Evolutionary conservation across 2,329 filamentous ascomycete species (phyloP), one percentile per base, ranked within the genome.

Genomic region (Boeremia exigua): DNA sequence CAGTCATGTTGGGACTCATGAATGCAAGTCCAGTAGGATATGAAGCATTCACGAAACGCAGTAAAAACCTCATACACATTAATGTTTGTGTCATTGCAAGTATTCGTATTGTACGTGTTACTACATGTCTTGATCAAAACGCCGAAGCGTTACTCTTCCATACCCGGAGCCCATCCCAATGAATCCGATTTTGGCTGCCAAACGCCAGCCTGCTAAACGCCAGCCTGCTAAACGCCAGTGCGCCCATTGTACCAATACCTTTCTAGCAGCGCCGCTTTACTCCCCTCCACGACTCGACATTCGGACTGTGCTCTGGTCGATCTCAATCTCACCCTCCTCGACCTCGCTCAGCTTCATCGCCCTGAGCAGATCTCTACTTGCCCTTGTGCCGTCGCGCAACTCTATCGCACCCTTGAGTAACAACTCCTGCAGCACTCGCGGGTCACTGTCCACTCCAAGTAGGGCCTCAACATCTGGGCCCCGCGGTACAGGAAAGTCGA

Each of bases 401-500:
- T 74, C 71, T 30, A 65, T 53, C n/a, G 65, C 66, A 27, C 65
- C 65, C 62, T 69, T 70, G 34, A 69, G 67, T 33, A 75, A 48
- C 49, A 65, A 52, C n/a, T 71, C 62, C 32, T 65, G 60, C 60
- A 75, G 28, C 0, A 59, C 30, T 2, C 48, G 33, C 0, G 59
- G 44, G 32, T 74, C 70, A 3, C 39, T 38, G 3, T 67, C 62
- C 5, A 59, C 48, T 1, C 62, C 66, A 15, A 70, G 28, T 37
- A 75, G 36, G 2, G 61, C 51, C 34, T 74, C 71, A 0, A 68
- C 46, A 34, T 69, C 67, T 5, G 70, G 70, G 7, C 72, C 72
- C 1, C 62, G 19, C 0, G 72, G 73, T 4, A 75, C 43, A 0
- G 73, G 71, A 23, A 75, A 75, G 1, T 72, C 71, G 10, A 75